phyloP scores from a whole-genome alignment of 306 rosid genomes.

The Lablab purpureus region DNA sequence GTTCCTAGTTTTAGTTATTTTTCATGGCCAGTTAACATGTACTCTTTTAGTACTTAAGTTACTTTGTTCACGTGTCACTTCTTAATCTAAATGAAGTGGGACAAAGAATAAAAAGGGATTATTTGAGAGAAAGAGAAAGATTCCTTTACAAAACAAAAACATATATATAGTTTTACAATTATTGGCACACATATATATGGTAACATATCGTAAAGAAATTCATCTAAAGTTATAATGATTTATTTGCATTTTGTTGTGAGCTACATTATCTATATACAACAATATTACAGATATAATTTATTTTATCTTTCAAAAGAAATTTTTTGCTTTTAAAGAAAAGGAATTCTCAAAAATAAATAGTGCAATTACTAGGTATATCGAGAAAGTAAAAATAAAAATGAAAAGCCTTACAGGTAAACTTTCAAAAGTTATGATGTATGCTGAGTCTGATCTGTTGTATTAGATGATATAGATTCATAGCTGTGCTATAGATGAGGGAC shows the following conservation, averaged over 20 bases:
- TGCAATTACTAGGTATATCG: background rate
- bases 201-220: background rate
- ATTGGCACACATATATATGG: too few relatives aligned
- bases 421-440: conserved; percentile 54
- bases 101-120: background rate
- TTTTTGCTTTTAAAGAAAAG: background rate
- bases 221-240: background rate
- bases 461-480: conserved; percentile 46
- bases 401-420: background rate
- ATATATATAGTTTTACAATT: too few relatives aligned
- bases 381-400: background rate
- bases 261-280: background rate
- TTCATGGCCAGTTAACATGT: background rate
- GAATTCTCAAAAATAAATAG: background rate
- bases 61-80: background rate
- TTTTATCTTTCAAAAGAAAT: background rate
- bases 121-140: background rate
- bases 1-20: background rate
- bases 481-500: conserved; percentile 74
- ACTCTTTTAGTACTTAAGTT: background rate
- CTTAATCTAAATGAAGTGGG: background rate
- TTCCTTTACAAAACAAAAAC: background rate
- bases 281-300: background rate
- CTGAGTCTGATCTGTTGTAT: conserved; percentile 39
- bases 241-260: background rate